Base-by-base conservation (phyloP, 257 asterid species). In the Haberlea rhodopensis region DNA sequence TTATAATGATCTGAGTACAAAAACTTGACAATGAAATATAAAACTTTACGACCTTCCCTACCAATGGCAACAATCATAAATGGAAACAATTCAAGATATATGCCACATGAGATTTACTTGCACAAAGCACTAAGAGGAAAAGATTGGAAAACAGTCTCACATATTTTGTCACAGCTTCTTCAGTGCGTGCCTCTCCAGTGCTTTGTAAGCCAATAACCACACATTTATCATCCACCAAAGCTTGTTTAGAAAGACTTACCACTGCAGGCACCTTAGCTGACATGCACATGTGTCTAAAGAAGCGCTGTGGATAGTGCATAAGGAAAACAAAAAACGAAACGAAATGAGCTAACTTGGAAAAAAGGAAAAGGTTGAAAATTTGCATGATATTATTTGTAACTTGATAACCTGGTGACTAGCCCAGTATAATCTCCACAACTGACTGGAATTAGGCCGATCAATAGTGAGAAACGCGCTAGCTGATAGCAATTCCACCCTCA, bases 181-280 rank as follows among this genome's bases (percentile, higher is more conserved):
- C 99, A 20, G 97, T 90, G 43, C 97, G 87, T 54, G 96, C 99
- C 77, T 90, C 99, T 81, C 99, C 99, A 66, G 99, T 94, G 71
- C 96, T 94, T 82, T 94, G 99, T 61, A 94, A 78, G 75, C 99
- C 97, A 65, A 94, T 66, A 66, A 94, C 97, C 71, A 86, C 95
- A 78, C 97, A 87, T 74, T 94, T 94, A 71, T 82, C 72, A 24
- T 81, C 85, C 73, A 63, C 58, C 80, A 94, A 76, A 68, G 96
- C 97, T 80, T 81, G 87, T 79, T 86, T 72, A 48, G 97, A 82
- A 54, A 94, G 87, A 76, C 80, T 81, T 69, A 90, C 87, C 73
- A 90, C 91, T 21, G 95, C 96, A 70, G 97, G 95, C 63, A 94
- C 99, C 84, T 94, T 94, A 64, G 99, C 96, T 49, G 99, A 86